A percentile compares a stretch with the other conserved stretches of the same genome.
Conservation (phyloP, 2,329 filamentous ascomycete genomes). For the Xylariaceae sp. region DNA sequence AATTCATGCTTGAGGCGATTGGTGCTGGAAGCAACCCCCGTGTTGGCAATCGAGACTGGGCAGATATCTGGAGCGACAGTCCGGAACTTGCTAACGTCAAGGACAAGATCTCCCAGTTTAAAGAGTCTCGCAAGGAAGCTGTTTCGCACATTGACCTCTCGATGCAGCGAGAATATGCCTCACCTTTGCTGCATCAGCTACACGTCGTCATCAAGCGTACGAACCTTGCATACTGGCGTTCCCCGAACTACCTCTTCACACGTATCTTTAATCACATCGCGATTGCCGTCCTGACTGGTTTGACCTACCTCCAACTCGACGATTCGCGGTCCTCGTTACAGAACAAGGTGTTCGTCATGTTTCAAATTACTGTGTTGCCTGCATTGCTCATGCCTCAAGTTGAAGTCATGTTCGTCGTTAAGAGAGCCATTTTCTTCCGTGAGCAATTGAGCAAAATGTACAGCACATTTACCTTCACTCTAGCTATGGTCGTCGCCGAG, state of each 20-base stretch:
- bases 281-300: slow-evolving; percentile 76
- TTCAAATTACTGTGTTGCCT: slow-evolving; percentile 84
- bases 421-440: slow-evolving; percentile 81
- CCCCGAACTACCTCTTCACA: slow-evolving; percentile 87
- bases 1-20: slow-evolving; percentile 87
- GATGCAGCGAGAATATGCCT: slow-evolving; percentile 77
- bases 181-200: slow-evolving; percentile 77
- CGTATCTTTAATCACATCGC: slow-evolving; percentile 82
- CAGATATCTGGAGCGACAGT: slow-evolving; percentile 75
- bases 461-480: slow-evolving; percentile 74
- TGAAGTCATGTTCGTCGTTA: slow-evolving; percentile 80
- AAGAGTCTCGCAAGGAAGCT: slow-evolving; percentile 55
- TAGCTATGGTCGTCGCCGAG: slow-evolving; percentile 79
- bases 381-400: slow-evolving; percentile 83
- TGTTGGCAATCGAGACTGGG: slow-evolving; percentile 77
- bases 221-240: slow-evolving; percentile 80
- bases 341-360: slow-evolving; percentile 86
- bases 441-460: slow-evolving; percentile 88
- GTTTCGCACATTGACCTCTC: slow-evolving; percentile 49
- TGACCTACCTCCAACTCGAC: slow-evolving; percentile 79
- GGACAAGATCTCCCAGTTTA: slow-evolving; percentile 67
- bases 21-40: slow-evolving; percentile 74
- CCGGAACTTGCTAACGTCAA: slow-evolving; percentile 70
- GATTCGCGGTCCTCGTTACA: slow-evolving; percentile 76
- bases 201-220: slow-evolving; percentile 73